Percentiles rank a stretch among this genome's conserved stretches.
phyloP scores from a whole-genome alignment of 495 filamentous ascomycete species.

The Lasiosphaeria ovina region DNA sequence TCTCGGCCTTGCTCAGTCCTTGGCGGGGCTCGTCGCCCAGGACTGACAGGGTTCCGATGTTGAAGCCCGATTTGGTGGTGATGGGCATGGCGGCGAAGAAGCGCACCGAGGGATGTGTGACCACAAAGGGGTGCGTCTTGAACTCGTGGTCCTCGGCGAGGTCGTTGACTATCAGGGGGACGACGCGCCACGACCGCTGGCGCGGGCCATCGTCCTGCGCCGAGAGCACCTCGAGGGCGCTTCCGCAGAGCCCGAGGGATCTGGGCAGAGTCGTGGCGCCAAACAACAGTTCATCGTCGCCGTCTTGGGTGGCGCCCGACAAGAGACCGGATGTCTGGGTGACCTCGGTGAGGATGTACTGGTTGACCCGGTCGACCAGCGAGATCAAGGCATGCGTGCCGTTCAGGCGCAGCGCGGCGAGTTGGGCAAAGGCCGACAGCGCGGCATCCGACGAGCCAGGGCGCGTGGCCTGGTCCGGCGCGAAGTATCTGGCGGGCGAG shows the following conservation, averaged over 20 bases:
- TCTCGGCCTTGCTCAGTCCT: not conserved
- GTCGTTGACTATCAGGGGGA: slow-evolving; percentile 18
- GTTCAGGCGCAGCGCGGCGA: slow-evolving; percentile 16
- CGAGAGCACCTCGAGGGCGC: slow-evolving; percentile 14
- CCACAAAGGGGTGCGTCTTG: slow-evolving; percentile 18
- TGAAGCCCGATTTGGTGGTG: slow-evolving; percentile 16
- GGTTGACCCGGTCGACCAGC: slow-evolving; percentile 19
- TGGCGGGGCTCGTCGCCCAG: slow-evolving; percentile 17
- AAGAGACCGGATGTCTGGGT: slow-evolving; percentile 17
- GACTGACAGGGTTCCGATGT: slow-evolving; percentile 19
- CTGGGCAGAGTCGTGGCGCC: slow-evolving; percentile 18
- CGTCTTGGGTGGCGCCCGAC: slow-evolving; percentile 6
- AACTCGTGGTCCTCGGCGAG: slow-evolving; percentile 16
- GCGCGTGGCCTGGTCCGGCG: slow-evolving; percentile 5
- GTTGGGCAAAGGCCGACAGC: slow-evolving; percentile 15
- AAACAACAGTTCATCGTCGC: slow-evolving; percentile 12
- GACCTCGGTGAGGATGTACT: slow-evolving; percentile 23
- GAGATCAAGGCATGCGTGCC: slow-evolving; percentile 15
- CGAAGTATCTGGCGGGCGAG: slow-evolving; percentile 9
- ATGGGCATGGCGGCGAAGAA: slow-evolving; percentile 22
- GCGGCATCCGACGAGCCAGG: slow-evolving; percentile 4
- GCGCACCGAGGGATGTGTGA: slow-evolving; percentile 17
- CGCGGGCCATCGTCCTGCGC: slow-evolving; percentile 1
- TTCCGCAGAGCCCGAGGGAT: slow-evolving; percentile 18
- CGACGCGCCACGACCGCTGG: slow-evolving; percentile 4